Evolutionary conservation across 331 rosid species (phyloP), one percentile per base, ranked within the genome.

Genomic region (Malus hybrid): DNA sequence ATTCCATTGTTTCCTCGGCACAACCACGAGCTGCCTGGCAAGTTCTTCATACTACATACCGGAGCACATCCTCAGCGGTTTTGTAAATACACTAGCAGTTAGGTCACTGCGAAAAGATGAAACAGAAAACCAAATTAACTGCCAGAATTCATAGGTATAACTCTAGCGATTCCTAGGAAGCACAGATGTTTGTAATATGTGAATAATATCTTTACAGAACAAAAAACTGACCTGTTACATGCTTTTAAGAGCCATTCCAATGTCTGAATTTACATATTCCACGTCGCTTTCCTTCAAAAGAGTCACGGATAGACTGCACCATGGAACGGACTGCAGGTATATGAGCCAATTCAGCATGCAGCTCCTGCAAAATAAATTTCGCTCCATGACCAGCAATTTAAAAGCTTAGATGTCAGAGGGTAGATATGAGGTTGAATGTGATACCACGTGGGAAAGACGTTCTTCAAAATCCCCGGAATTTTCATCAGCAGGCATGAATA

Each of bases 401-500:
- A 33, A 28, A 70, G 46, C 22, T 12, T 16, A 3, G 31, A 75
- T 16, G 19, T 52, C 71, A 57, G 36, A 69, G 50, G 69, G 68
- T 42, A 67, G 39, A 39, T 68, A 31, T 42, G 15, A 10, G n/a
- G 61, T 65, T 55, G 34, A 61, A 72, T 48, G 46, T 28, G 55
- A 63, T 91, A 93, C 99, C 99, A 92, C 86, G 78, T 95, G 84
- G 12, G 86, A 76, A 56, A 92, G 92, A 68, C 96, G 86, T 81
- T 87, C 96, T 70, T 92, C 97, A 13, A 95, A 90, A 74, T 88
- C 84, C 55, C 71, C 74, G 33, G 77, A 82, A 65, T 72, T 86
- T 67, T 82, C 86, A 65, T 82, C 87, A 65, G 71, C 48, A 19
- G 87, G 83, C 93, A 95, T 87, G 89, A 95, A 92, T 80, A 95